Percentiles rank a stretch among this genome's conserved stretches.
These are phyloP conservation scores for Ogataea hybrid DNA, from an alignment of 1,139 yeast species.

Conservation along the genomic window DNA sequence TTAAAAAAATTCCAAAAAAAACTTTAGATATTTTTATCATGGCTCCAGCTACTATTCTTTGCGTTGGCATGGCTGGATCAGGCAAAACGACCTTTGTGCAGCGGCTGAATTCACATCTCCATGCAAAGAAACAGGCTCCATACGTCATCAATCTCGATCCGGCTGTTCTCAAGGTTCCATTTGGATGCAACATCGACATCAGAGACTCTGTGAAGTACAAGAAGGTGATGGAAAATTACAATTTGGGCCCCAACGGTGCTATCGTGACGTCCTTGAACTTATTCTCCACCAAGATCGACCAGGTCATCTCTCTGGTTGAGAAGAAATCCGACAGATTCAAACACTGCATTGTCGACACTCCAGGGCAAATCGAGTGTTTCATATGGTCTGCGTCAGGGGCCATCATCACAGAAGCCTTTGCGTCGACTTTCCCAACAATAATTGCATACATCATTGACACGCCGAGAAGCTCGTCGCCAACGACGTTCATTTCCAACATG, in stretches of 20 bases:
- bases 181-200: slow-evolving; percentile 91
- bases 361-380: slow-evolving; percentile 98
- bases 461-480: slow-evolving; percentile 90
- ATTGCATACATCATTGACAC: slow-evolving; percentile 96
- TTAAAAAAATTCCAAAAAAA: slow-evolving; percentile 1
- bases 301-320: slow-evolving; percentile 82
- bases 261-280: slow-evolving; percentile 92
- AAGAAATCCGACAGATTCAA: slow-evolving; percentile 64
- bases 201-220: slow-evolving; percentile 95
- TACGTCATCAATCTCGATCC: slow-evolving; percentile 96
- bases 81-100: slow-evolving; percentile 99
- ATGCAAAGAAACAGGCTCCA: slow-evolving; percentile 66
- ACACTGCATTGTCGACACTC: slow-evolving; percentile 90
- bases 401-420: slow-evolving; percentile 94
- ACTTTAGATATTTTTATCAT: slow-evolving; percentile 28
- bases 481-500: slow-evolving; percentile 98
- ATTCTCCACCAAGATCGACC: slow-evolving; percentile 94
- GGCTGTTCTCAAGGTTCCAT: slow-evolving; percentile 90
- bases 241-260: slow-evolving; percentile 97
- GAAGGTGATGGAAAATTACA: slow-evolving; percentile 91
- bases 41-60: slow-evolving; percentile 68
- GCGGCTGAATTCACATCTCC: slow-evolving; percentile 84
- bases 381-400: slow-evolving; percentile 98
- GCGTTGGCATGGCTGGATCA: slow-evolving; percentile 97
- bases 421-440: slow-evolving; percentile 93